Evolutionary conservation across 768 basidiomycete species (phyloP).

Genomic region (Psilocybe subaeruginosa): DNA sequence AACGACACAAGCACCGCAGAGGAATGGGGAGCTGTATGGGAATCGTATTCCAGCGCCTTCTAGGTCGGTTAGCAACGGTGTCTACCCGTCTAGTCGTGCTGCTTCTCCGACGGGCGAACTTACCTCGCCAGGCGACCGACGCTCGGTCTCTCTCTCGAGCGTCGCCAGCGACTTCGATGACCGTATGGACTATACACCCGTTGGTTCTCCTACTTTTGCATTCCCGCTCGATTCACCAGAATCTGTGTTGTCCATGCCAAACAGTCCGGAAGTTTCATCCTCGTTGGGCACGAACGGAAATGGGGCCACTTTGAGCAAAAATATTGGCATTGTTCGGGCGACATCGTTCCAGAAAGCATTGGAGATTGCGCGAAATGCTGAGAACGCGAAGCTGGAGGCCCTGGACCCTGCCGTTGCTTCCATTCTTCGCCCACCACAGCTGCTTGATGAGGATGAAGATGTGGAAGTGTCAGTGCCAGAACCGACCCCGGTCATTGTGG

Average conservation of each 20-base stretch:
- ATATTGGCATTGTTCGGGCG: constrained; percentile 25
- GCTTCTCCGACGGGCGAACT: constrained; percentile 23
- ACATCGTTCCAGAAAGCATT: constrained; percentile 44
- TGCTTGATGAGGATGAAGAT: background rate
- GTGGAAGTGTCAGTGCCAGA: constrained; percentile 5
- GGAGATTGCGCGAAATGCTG: constrained; percentile 42
- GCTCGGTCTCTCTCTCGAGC: constrained; percentile 36
- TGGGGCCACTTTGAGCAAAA: constrained; percentile 16
- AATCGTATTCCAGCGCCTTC: constrained; percentile 62
- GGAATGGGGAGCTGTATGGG: constrained; percentile 72
- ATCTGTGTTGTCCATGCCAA: constrained; percentile 4
- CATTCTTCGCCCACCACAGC: background rate
- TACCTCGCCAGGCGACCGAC: constrained; percentile 19
- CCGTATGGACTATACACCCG: constrained; percentile 27
- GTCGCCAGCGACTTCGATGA: constrained; percentile 24
- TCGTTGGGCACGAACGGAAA: constrained; percentile 17
- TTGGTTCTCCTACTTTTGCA: constrained; percentile 32
- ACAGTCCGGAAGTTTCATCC: constrained; percentile 19
- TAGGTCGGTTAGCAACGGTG: constrained; percentile 31
- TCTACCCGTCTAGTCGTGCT: constrained; percentile 28
- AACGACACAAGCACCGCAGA: constrained; percentile 48
- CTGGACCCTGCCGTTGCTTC: constrained; percentile 16
- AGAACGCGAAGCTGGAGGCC: constrained; percentile 28
- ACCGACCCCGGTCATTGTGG: constrained; percentile 15
- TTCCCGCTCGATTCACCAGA: constrained; percentile 31